phyloP scores from a whole-genome alignment of 805 yeast species.

The Ogataea pignaliae region DNA sequence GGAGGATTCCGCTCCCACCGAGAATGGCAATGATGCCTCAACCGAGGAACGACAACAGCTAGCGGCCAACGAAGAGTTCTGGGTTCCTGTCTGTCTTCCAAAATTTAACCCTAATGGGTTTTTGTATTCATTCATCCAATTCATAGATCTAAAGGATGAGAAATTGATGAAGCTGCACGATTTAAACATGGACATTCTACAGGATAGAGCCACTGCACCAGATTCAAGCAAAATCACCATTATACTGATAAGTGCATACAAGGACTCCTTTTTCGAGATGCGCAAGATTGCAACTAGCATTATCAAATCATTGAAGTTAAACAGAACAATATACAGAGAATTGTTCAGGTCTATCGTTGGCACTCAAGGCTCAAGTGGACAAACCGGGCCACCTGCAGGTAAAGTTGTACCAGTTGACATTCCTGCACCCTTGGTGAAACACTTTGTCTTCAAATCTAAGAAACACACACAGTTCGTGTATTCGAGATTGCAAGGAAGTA shows the following conservation, averaged over 20 bases:
- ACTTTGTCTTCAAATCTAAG: constrained; percentile 76
- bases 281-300: constrained; percentile 55
- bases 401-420: constrained; percentile 46
- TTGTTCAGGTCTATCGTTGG: constrained; percentile 26
- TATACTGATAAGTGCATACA: constrained; percentile 60
- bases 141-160: constrained; percentile 38
- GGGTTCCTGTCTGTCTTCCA: constrained; percentile 94
- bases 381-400: constrained; percentile 27
- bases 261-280: constrained; percentile 74
- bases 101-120: constrained; percentile 87
- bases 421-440: constrained; percentile 59
- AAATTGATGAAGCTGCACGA: constrained; percentile 27
- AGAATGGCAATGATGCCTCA: constrained; percentile 10
- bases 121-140: constrained; percentile 72
- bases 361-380: constrained; percentile 26
- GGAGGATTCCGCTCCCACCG: constrained; percentile 1
- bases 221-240: constrained; percentile 34
- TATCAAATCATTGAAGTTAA: constrained; percentile 36
- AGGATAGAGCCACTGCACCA: constrained; percentile 7
- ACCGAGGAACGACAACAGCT: constrained; percentile 10
- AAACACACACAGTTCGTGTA: constrained; percentile 57
- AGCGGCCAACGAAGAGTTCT: constrained; percentile 61
- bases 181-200: constrained; percentile 18
- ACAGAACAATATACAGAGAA: constrained; percentile 30
- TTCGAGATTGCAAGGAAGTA: constrained; percentile 19